These are phyloP conservation scores for Dipteronia dyeriana DNA, from an alignment of 345 rosid species.

Conservation along the genomic window DNA sequence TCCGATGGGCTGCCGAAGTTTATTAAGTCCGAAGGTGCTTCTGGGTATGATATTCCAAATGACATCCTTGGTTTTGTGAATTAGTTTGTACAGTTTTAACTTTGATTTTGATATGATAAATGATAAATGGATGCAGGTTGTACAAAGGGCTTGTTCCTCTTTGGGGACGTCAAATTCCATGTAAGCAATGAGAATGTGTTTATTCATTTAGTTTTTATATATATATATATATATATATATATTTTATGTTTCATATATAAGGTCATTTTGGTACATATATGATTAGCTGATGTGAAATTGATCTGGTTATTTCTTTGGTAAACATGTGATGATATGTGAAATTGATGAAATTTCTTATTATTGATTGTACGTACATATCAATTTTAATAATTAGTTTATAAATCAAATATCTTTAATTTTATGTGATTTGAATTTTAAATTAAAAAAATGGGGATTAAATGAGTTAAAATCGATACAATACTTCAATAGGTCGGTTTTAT, in stretches of 20 bases:
- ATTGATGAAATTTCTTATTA: background rate
- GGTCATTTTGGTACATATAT: background rate
- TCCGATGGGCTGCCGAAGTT: slow-evolving; percentile 92
- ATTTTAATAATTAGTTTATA: no score
- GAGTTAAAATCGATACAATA: no score
- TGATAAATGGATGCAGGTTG: slow-evolving; percentile 49
- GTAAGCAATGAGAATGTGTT: slow-evolving; percentile 42
- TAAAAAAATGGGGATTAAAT: no score
- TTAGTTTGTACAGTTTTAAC: background rate
- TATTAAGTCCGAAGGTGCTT: slow-evolving; percentile 68
- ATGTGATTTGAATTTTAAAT: no score
- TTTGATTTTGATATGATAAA: background rate
- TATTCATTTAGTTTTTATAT: no score
- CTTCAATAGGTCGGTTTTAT: no score
- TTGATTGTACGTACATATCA: background rate
- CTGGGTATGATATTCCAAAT: slow-evolving; percentile 44
- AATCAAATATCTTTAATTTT: background rate
- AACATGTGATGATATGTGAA: background rate
- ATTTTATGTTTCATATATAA: slow-evolving; percentile 1
- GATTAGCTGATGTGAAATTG: background rate
- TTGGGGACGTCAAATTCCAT: slow-evolving; percentile 99
- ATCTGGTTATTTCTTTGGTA: background rate
- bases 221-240: no score
- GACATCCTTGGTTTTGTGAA: background rate
- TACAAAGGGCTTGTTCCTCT: slow-evolving; percentile 88